Base-by-base conservation (phyloP, 257 asterid species). In the Galeopsis tetrahit region DNA sequence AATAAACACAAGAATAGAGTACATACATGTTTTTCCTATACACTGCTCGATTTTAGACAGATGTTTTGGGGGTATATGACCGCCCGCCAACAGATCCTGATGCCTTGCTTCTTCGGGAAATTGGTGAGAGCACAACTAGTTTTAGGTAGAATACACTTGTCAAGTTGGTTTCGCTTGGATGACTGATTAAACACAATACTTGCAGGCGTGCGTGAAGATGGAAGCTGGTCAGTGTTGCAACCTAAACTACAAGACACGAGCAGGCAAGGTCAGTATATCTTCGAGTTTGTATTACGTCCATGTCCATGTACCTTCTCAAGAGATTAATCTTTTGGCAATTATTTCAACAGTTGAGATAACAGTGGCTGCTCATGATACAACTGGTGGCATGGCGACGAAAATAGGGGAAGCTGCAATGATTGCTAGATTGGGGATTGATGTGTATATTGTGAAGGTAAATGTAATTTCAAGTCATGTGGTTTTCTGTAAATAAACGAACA, bases 361-460 rank as follows among this genome's bases (percentile, higher is more conserved):
- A 1, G 96, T 90, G 71, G 93, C 97, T 49, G 89, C 95, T 40
- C 99, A 94, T 68, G 97, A 89, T 81, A 94, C 99, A 14, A 94
- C 97, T 4, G 99, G 97, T 42, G 97, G 99, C 38, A 94, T 94
- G 97, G 82, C 80, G 74, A 91, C 99, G 61, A 94, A 94, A 79
- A 86, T 94, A 84, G 67, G 93, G 49, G 99, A 94, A 83, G 99
- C 99, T 15, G 96, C 99, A 10, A 81, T 87, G 95, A 94, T 94
- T 71, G 99, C 99, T 10, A 91, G 81, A 81, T 79, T 88, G 69
- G 98, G 93, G 67, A 88, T 91, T 70, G 97, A 89, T 85, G 97
- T 94, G 70, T 91, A 87, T 78, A 91, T 91, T 68, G 96, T 88
- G 35, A 88, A 94, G 99, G 97, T 88, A 80, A 35, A 75, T 42